Conservation (phyloP, 1,284 basidiomycete species). For the Salmacisia buchloeana region DNA sequence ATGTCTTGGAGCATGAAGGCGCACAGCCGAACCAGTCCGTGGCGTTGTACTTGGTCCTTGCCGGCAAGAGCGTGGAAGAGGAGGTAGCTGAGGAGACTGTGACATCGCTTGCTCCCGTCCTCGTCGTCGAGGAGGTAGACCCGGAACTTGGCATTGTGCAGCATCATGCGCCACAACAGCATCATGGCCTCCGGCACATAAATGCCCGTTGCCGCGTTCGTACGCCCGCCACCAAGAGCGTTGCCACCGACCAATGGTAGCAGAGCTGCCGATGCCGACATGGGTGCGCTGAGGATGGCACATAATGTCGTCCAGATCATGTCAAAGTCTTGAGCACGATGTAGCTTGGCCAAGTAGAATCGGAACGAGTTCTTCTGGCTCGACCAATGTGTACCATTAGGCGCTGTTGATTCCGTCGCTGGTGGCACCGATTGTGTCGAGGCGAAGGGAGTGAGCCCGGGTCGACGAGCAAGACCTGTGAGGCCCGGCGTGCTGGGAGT, state of each 20-base stretch:
- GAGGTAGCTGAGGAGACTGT: conserved; percentile 21
- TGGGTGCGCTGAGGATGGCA: conserved; percentile 21
- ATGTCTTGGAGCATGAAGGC: conserved; percentile 88
- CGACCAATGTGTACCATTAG: not conserved
- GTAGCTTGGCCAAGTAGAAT: conserved; percentile 44
- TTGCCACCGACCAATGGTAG: conserved; percentile 3
- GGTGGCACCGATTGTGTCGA: not conserved
- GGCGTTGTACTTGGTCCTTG: conserved; percentile 61
- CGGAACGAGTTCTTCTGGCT: conserved; percentile 29
- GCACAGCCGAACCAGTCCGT: conserved; percentile 79
- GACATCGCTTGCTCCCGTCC: conserved; percentile 12
- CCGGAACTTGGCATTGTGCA: conserved; percentile 38
- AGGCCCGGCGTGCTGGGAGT: too few relatives aligned
- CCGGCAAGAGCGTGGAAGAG: conserved; percentile 33
- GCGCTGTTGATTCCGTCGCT: not conserved
- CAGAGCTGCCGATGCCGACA: conserved; percentile 24
- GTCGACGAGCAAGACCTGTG: too few relatives aligned
- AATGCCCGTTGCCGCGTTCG: conserved; percentile 15
- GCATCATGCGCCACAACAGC: conserved; percentile 36
- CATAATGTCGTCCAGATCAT: conserved; percentile 27
- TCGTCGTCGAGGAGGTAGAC: conserved; percentile 30
- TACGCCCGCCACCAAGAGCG: not conserved
- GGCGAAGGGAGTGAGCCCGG: not conserved
- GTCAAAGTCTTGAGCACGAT: conserved; percentile 40
- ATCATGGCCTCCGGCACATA: conserved; percentile 38